Conservation (phyloP, 1,139 yeast species). For the Geotrichum histeridarum region DNA sequence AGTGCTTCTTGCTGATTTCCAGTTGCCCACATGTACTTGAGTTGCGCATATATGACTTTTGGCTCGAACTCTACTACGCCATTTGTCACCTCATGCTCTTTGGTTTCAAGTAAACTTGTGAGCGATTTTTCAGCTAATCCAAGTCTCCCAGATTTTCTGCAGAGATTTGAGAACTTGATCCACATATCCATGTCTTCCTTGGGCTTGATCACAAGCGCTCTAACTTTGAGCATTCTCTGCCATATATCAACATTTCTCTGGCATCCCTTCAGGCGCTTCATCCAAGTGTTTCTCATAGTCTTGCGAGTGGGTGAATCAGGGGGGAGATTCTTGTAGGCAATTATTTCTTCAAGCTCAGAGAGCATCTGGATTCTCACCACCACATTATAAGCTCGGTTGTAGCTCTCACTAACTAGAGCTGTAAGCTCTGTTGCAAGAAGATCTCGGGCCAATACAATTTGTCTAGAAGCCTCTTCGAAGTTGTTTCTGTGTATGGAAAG, state of each 20-base stretch:
- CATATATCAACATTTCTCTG: slow-evolving; percentile 96
- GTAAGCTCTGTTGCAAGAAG: slow-evolving; percentile 87
- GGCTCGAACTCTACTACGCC: slow-evolving; percentile 42
- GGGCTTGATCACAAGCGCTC: slow-evolving; percentile 90
- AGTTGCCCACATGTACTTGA: slow-evolving; percentile 95
- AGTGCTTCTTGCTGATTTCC: slow-evolving; percentile 86
- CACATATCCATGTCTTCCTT: slow-evolving; percentile 97
- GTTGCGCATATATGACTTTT: slow-evolving; percentile 92
- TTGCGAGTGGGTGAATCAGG: slow-evolving; percentile 66
- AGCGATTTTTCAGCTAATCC: slow-evolving; percentile 91
- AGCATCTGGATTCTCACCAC: slow-evolving; percentile 96
- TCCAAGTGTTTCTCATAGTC: slow-evolving; percentile 89
- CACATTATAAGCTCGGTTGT: slow-evolving; percentile 93
- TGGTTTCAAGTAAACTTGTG: slow-evolving; percentile 60
- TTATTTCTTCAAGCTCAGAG: slow-evolving; percentile 93
- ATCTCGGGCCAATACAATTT: slow-evolving; percentile 81
- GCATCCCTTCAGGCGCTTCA: slow-evolving; percentile 83
- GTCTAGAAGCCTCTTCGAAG: slow-evolving; percentile 73
- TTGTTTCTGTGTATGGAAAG: slow-evolving; percentile 79
- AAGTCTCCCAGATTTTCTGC: slow-evolving; percentile 88
- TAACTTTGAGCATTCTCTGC: slow-evolving; percentile 91
- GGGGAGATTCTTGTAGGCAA: slow-evolving; percentile 78
- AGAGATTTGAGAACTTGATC: slow-evolving; percentile 94
- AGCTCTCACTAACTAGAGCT: slow-evolving; percentile 91
- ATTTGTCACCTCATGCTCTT: slow-evolving; percentile 54